Evolutionary conservation across 768 basidiomycete genomes (phyloP), one percentile per base, ranked within the genome.

Genomic region (Boletus rubropictus): DNA sequence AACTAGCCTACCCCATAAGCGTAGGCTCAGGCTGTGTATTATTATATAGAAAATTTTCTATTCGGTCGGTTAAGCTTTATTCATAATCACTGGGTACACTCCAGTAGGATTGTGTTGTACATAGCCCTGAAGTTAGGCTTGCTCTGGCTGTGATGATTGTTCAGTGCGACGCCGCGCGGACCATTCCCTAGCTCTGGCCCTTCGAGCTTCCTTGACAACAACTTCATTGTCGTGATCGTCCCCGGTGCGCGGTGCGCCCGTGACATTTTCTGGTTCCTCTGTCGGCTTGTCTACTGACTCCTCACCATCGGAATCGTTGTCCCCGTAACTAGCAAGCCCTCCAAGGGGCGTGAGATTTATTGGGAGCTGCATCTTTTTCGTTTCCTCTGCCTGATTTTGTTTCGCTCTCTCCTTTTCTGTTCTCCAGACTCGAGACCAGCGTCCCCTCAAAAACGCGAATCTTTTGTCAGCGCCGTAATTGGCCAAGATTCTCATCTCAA

Each of bases 401-500:
- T 69, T 71, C 5, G 66, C 72, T 41, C 72, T 75, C 20, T 65
- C 74, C 56, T 84, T 84, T 21, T 75, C 65, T 1, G 66, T 57
- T 25, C 66, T 66, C 91, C 91, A 95, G 4, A 75, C 70, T 3
- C 67, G 66, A 45, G 73, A 72, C 82, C 86, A 92, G 20, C 87
- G 70, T 2, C 91, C 91, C 28, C 81, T 76, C 37, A 95, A 64
- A 63, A 94, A 94, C 1, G 83, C 79, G 59, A 96, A 94, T 6
- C 87, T 76, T 37, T 72, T 69, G 61, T 95, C 90, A 11, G 72
- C 69, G 0, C 89, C 85, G 58, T 94, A 79, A 55, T 95, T 91
- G 9, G 92, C 84, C 14, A 95, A 71, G 56, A 96, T 92, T 6
- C 91, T 79, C 75, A 92, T 82, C 63, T 93, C 90, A 20, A 95